Conservation (phyloP, 1,139 yeast species). For the Geotrichum candidum region DNA sequence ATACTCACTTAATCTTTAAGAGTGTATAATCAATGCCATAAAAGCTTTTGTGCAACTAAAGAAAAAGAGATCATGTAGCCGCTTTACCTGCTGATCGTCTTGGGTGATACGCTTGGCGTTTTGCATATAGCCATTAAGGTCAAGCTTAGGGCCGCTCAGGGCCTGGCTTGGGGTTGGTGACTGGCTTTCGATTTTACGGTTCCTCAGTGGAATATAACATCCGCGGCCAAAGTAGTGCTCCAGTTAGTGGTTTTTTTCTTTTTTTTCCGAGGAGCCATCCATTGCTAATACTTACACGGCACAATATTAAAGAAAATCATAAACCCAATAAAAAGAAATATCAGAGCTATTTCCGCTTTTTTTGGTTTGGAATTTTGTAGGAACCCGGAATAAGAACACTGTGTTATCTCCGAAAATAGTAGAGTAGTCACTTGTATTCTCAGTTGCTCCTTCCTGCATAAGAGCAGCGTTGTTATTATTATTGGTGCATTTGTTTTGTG, state of each 20-base stretch:
- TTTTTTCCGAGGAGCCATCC: not conserved
- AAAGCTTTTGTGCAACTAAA: conserved; percentile 31
- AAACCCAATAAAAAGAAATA: too few relatives aligned
- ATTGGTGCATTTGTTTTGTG: too few relatives aligned
- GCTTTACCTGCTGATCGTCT: conserved; percentile 21
- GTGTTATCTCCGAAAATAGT: too few relatives aligned
- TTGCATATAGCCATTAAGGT: not conserved
- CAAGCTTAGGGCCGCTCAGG: not conserved
- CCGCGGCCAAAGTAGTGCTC: not conserved
- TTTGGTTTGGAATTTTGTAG: too few relatives aligned
- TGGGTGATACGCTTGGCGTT: conserved; percentile 4
- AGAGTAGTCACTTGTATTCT: too few relatives aligned
- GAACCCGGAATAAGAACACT: too few relatives aligned
- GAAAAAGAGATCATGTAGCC: conserved; percentile 22
- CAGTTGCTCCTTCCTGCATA: too few relatives aligned
- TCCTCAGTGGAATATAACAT: not conserved
- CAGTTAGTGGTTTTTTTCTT: not conserved
- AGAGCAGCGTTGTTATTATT: too few relatives aligned
- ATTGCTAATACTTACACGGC: not conserved
- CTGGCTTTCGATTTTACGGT: not conserved
- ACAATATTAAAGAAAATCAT: not conserved
- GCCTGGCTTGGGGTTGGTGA: not conserved
- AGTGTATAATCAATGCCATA: conserved; percentile 63
- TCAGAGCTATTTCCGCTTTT: too few relatives aligned
- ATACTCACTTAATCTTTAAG: conserved; percentile 34